These are phyloP conservation scores for Teratosphaeria pseudoeucalypti DNA, from an alignment of 2,329 filamentous ascomycete genomes.

Conservation along the genomic window DNA sequence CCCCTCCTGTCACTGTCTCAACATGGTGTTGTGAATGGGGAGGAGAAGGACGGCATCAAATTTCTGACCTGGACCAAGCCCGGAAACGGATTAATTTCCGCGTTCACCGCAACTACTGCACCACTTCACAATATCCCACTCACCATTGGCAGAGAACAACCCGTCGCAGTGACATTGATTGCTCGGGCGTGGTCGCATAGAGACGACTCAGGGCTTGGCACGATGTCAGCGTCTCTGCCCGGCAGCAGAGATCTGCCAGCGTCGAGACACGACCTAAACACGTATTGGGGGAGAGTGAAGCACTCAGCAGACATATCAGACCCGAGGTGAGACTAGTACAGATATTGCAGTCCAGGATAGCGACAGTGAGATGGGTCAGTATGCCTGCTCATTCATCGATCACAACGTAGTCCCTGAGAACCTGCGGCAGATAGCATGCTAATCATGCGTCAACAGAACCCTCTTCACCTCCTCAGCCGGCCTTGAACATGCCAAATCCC, in stretches of 20 bases:
- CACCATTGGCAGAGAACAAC: not conserved
- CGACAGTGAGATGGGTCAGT: constrained; percentile 18
- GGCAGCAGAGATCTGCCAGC: constrained; percentile 71
- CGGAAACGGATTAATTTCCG: not conserved
- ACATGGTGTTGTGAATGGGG: not conserved
- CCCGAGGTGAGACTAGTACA: constrained; percentile 62
- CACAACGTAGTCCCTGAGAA: not conserved
- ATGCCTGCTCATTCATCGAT: constrained; percentile 1
- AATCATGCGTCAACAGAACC: constrained; percentile 50
- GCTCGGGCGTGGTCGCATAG: constrained; percentile 7
- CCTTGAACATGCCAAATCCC: constrained; percentile 73
- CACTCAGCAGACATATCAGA: constrained; percentile 86
- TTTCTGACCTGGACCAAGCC: not conserved
- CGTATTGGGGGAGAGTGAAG: constrained; percentile 88
- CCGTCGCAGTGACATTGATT: not conserved
- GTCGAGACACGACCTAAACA: constrained; percentile 84
- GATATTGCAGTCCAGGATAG: constrained; percentile 4
- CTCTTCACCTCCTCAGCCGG: constrained; percentile 68
- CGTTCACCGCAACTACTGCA: not conserved
- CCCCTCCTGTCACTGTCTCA: too few relatives aligned
- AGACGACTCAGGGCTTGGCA: constrained; percentile 20
- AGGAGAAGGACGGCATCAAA: not conserved
- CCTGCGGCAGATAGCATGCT: not conserved
- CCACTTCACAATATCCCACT: not conserved
- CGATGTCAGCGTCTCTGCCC: constrained; percentile 52